Evolutionary conservation across 1,139 yeast species (phyloP), one percentile per base, ranked within the genome.

Genomic region (Taphrina sp.): DNA sequence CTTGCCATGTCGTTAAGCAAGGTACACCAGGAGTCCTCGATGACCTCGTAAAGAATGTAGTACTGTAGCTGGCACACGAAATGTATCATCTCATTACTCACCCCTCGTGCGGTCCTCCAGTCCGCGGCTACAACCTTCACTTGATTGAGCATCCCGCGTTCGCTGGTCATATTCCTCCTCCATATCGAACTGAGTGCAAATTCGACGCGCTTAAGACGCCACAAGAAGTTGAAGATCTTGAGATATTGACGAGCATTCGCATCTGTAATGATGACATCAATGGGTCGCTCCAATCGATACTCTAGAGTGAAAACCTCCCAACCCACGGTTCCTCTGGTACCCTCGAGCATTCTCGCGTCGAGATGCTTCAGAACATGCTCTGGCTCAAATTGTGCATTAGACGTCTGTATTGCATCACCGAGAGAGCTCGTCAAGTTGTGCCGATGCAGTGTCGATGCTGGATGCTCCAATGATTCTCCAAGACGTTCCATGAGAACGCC

Each of bases 261-360:
- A 12, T 63, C 60, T 57, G 72, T 72, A 41, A 74, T 60, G 3
- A 74, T 62, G 5, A 70, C 71, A 23, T 71, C 72, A 37, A 74
- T 17, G 80, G 90, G 66, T 16, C 78, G 69, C 47, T 79, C 84
- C 3, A 88, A 73, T 52, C 82, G 76, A 67, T 86, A 92, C 65
- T 89, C 96, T 46, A 92, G 72, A 0, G 96, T 88, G 68, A 92
- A 90, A 2, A 86, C 89, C 66, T 90, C 95, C 97, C 97, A 92
- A 73, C 77, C 76, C 41, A 66, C 59, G 61, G 73, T 81, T 0
- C 94, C 94, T 63, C 83, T 79, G 2, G 81, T 80, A 36, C 83
- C 71, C 54, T 70, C 90, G 51, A 89, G 74, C 46, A 90, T 76
- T 45, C 96, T 74, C 0, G 96, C 95, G 72, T 92, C 97, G 16